Conservation (phyloP, 495 filamentous ascomycete genomes). For the Annulohypoxylon maeteangense region DNA sequence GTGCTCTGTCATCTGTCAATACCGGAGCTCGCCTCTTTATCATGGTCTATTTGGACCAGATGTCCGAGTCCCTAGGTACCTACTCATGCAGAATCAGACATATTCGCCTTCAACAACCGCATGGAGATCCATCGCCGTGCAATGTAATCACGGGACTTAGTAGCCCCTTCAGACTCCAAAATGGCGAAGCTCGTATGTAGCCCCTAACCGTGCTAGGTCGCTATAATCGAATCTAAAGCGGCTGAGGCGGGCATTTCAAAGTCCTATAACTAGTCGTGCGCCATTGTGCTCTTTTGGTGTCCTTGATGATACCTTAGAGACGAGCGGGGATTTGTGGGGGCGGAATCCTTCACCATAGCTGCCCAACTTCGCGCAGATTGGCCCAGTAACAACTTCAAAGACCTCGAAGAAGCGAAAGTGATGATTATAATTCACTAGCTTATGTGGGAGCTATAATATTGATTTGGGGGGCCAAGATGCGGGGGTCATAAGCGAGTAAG, state of each 20-base stretch:
- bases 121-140: conserved; percentile 13
- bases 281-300: conserved; percentile 23
- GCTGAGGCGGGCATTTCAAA: conserved; percentile 13
- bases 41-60: conserved; percentile 3
- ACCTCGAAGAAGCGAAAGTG: conserved; percentile 8
- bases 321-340: conserved; percentile 46
- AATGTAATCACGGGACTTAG: conserved; percentile 16
- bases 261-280: conserved; percentile 17
- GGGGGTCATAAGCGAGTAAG: conserved; percentile 38
- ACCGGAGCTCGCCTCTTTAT: conserved; percentile 9
- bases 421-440: conserved; percentile 24
- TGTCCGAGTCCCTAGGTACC: neutral
- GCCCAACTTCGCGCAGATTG: conserved; percentile 38
- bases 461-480: conserved; percentile 28
- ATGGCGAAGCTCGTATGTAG: conserved; percentile 10
- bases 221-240: conserved; percentile 19
- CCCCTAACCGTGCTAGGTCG: neutral
- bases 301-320: conserved; percentile 26
- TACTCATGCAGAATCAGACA: conserved; percentile 15
- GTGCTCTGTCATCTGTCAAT: conserved; percentile 16
- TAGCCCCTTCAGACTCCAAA: conserved; percentile 17
- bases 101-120: conserved; percentile 9
- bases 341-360: conserved; percentile 45
- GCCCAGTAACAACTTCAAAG: conserved; percentile 14
- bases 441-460: conserved; percentile 19